Evolutionary conservation across 371 early-diverging fungal genomes (phyloP).

Genomic region (Funneliformis caledonium): DNA sequence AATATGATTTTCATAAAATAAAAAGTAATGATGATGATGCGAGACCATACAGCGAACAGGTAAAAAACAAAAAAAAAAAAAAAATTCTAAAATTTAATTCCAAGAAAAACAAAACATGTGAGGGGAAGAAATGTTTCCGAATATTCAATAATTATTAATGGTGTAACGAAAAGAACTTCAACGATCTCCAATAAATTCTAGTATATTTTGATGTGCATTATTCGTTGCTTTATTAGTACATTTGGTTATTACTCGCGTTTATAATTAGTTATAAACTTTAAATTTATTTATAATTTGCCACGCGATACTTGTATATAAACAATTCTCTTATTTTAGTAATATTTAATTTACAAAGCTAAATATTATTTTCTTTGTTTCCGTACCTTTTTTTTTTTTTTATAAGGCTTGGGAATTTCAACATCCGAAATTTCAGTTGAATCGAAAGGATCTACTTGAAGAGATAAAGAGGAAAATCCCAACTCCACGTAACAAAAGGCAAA

Average conservation of each 20-base stretch:
- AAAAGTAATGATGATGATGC: constrained; percentile 60
- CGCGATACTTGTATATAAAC: too few species aligned
- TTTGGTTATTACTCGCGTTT: not conserved
- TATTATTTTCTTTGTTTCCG: not conserved
- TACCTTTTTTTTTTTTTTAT: not conserved
- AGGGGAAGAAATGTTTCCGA: too few species aligned
- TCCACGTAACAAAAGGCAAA: not conserved
- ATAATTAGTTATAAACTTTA: too few species aligned
- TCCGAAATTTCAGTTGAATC: constrained; percentile 69
- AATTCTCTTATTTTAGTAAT: too few species aligned
- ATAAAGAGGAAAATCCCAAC: constrained; percentile 49
- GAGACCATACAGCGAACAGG: constrained; percentile 66
- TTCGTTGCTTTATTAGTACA: not conserved
- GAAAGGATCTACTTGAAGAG: constrained; percentile 64
- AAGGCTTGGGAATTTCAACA: constrained; percentile 83
- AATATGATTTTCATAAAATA: constrained; percentile 94
- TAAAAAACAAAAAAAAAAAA: constrained; percentile 31
- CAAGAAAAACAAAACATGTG: too few species aligned
- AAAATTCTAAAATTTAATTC: too few species aligned
- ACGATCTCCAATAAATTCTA: too few species aligned
- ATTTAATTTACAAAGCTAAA: not conserved
- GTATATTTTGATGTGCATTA: too few species aligned
- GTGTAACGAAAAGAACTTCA: too few species aligned
- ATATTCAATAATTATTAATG: too few species aligned
- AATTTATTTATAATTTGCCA: too few species aligned